Evolutionary conservation across 1,284 basidiomycete genomes (phyloP).

Genomic region (Tetrapyrgos nigripes): DNA sequence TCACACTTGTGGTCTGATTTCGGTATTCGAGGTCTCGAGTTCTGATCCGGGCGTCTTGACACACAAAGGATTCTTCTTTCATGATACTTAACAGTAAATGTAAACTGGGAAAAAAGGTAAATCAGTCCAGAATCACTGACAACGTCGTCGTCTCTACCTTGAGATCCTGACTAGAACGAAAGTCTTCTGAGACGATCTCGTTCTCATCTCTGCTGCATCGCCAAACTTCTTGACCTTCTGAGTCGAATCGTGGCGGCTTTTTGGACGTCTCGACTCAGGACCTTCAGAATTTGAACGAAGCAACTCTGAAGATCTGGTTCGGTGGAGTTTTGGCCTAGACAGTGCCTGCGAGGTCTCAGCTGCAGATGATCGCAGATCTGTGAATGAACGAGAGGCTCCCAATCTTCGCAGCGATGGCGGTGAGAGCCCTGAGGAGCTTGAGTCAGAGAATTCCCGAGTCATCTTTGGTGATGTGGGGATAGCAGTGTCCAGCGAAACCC

Average conservation of each 20-base stretch:
- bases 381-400: constrained; percentile 71
- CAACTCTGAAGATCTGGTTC: constrained; percentile 42
- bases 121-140: neutral
- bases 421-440: constrained; percentile 24
- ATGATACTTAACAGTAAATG: constrained; percentile 72
- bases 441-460: constrained; percentile 32
- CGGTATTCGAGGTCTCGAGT: constrained; percentile 82
- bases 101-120: constrained; percentile 47
- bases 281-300: constrained; percentile 25
- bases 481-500: constrained; percentile 54
- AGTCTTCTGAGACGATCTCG: constrained; percentile 79
- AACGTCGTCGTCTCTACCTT: constrained; percentile 50
- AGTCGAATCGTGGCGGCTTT: constrained; percentile 24
- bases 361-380: constrained; percentile 62
- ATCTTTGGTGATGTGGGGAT: constrained; percentile 32
- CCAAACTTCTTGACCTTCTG: constrained; percentile 27
- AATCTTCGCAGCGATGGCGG: constrained; percentile 53
- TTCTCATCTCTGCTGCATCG: constrained; percentile 81
- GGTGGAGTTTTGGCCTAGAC: constrained; percentile 32
- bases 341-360: constrained; percentile 39
- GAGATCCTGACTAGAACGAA: constrained; percentile 85
- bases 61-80: constrained; percentile 76
- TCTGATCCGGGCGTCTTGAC: constrained; percentile 73
- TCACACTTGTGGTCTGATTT: constrained; percentile 88
- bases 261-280: constrained; percentile 28